Percentiles rank a stretch among this genome's conserved stretches.
phyloP scores from a whole-genome alignment of 805 yeast species.

The Saturnispora saitoi region DNA sequence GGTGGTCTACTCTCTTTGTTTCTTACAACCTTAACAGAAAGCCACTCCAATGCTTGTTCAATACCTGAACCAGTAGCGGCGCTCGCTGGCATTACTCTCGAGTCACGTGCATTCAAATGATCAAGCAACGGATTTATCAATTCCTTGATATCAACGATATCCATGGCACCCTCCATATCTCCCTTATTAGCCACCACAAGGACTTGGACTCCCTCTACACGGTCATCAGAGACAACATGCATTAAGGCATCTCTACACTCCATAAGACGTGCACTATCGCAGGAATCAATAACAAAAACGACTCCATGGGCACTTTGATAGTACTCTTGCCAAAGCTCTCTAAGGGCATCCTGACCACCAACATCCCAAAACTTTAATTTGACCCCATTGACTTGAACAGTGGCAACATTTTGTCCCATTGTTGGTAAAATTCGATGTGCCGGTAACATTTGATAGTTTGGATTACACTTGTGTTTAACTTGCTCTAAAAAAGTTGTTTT shows the following conservation, averaged over 20 bases:
- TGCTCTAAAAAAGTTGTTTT: conserved; percentile 76
- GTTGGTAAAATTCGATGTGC: conserved; percentile 77
- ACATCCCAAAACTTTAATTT: conserved; percentile 86
- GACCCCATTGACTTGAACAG: conserved; percentile 27
- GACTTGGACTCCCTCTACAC: conserved; percentile 73
- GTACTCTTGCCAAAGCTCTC: conserved; percentile 83
- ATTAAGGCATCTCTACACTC: conserved; percentile 68
- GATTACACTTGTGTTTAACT: conserved; percentile 41
- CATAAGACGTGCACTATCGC: conserved; percentile 72
- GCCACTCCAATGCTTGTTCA: conserved; percentile 83
- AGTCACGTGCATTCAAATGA: conserved; percentile 82
- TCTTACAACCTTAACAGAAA: conserved; percentile 59
- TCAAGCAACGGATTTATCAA: conserved; percentile 75
- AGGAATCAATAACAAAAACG: conserved; percentile 85
- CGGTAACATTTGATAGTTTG: conserved; percentile 33
- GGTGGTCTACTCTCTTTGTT: conserved; percentile 1
- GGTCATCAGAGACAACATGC: conserved; percentile 50
- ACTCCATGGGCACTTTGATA: conserved; percentile 84
- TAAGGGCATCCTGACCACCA: conserved; percentile 85
- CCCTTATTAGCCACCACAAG: conserved; percentile 95
- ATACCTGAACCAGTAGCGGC: conserved; percentile 82
- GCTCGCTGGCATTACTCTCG: conserved; percentile 81
- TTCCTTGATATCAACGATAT: conserved; percentile 74
- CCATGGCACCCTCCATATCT: conserved; percentile 55
- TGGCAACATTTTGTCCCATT: conserved; percentile 81